Conservation (phyloP, 2,329 filamentous ascomycete species). For the Phialophora expanda region DNA sequence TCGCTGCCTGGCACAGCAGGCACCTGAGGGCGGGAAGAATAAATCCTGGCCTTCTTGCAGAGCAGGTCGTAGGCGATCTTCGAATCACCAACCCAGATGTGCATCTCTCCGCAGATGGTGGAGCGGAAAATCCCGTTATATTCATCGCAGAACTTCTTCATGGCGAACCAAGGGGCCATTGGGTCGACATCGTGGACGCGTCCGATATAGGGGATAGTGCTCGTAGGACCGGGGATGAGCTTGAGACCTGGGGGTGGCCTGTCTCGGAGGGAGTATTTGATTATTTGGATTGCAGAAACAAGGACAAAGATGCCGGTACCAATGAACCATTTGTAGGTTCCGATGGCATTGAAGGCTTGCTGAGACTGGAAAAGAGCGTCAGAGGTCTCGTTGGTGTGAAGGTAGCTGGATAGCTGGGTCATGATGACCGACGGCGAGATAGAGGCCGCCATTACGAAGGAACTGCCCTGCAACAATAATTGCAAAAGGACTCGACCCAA, state of each 20-base stretch:
- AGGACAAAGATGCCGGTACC: constrained; percentile 39
- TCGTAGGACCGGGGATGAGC: constrained; percentile 37
- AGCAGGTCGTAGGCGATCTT: constrained; percentile 40
- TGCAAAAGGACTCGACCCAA: constrained; percentile 22
- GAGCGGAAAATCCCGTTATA: constrained; percentile 39
- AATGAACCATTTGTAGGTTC: constrained; percentile 41
- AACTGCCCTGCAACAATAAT: constrained; percentile 24
- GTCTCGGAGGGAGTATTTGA: constrained; percentile 50
- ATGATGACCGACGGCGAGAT: constrained; percentile 42
- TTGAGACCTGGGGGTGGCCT: constrained; percentile 39
- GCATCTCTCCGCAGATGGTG: constrained; percentile 42
- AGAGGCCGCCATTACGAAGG: constrained; percentile 38
- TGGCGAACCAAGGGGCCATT: constrained; percentile 40
- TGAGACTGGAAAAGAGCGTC: constrained; percentile 40
- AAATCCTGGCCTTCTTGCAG: constrained; percentile 41
- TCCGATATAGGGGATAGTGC: constrained; percentile 40
- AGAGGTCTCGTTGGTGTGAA: constrained; percentile 36
- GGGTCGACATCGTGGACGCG: constrained; percentile 41
- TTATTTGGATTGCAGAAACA: constrained; percentile 35
- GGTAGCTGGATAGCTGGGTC: constrained; percentile 39
- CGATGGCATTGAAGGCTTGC: constrained; percentile 36
- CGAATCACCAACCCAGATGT: constrained; percentile 39
- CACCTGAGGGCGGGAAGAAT: constrained; percentile 40
- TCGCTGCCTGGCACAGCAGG: constrained; percentile 40
- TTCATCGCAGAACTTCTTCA: constrained; percentile 39